Evolutionary conservation across 352 stramenopile genomes (phyloP), one percentile per base, ranked within the genome.

Genomic region (Phytophthora boehmeriae): DNA sequence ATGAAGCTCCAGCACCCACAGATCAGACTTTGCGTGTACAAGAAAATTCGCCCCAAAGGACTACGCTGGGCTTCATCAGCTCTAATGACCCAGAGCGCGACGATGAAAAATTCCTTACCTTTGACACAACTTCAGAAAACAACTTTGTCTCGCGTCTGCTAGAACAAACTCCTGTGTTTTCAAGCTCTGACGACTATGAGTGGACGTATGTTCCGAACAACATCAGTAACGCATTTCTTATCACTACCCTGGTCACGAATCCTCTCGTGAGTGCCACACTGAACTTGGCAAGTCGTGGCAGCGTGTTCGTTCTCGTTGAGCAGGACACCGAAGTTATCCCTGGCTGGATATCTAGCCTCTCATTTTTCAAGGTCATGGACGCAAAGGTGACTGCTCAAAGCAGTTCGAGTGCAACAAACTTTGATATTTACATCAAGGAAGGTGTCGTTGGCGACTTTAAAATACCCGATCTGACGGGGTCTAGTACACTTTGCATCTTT

Each of bases 1-100:
- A 89, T 51, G 80, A 87, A 64, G 49, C 72, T 0, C 80, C 80
- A 2, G 28, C 58, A 14, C 35, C 77, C 2, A 25, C 17, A 5
- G 43, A 61, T 28, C 62, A 84, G 35, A 42, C 64, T 8, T 71
- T 76, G 42, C 71, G 54, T 4, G 25, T 87, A 0, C n/a, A 16
- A 13, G 80, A 89, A 45, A 83, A 83, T 39, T 39, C 60, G n/a
- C 8, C 17, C 11, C 8, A 11, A 30, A 53, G 65, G 2, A 57
- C 35, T 5, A 63, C 16, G 8, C 27, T 73, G 25, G 59, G 59
- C 3, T 54, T 45, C 11, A 22, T 73, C 8, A 36, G 32, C 23
- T 19, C 54, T 20, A 60, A 38, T 39, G 65, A 73, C 35, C 10
- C 54, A 25, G 65, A 73, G 38, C 50, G 48, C 17, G 54, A 69